These are phyloP conservation scores for Cyberlindnera maclurae DNA, from an alignment of 805 yeast genomes.

Conservation along the genomic window DNA sequence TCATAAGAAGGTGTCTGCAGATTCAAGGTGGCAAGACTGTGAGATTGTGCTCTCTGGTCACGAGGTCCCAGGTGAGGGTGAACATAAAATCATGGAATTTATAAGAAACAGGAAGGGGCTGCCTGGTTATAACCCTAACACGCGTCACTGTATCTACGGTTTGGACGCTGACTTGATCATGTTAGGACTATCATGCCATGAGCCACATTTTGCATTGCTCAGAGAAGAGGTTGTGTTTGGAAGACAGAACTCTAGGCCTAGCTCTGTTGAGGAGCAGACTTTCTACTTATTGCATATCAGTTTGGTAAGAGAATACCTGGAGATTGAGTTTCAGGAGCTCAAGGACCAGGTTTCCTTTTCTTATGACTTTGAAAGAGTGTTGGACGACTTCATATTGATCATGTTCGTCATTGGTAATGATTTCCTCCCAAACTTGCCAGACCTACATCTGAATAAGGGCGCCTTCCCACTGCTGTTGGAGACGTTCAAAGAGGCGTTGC, in stretches of 20 bases:
- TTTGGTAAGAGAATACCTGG: conserved; percentile 82
- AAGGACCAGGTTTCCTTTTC: conserved; percentile 54
- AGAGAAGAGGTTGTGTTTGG: conserved; percentile 97
- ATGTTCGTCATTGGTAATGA: conserved; percentile 96
- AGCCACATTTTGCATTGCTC: conserved; percentile 88
- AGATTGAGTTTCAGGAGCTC: conserved; percentile 73
- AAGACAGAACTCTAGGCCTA: conserved; percentile 30
- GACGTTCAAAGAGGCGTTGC: conserved; percentile 77
- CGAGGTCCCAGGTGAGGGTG: conserved; percentile 98
- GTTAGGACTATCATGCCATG: conserved; percentile 87
- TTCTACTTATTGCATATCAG: conserved; percentile 81
- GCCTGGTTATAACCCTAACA: conserved; percentile 64
- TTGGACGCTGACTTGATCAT: conserved; percentile 94
- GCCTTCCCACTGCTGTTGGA: conserved; percentile 90
- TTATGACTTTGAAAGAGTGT: conserved; percentile 78
- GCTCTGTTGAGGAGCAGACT: conserved; percentile 65
- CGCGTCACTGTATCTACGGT: conserved; percentile 92
- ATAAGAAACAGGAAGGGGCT: conserved; percentile 76
- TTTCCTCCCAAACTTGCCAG: conserved; percentile 94
- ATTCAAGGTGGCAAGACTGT: conserved; percentile 76
- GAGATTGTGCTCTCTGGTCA: conserved; percentile 82
- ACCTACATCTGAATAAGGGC: conserved; percentile 86
- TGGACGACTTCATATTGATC: conserved; percentile 89
- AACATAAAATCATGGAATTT: conserved; percentile 92
- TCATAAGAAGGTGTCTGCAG: conserved; percentile 80